Conservation (phyloP, 192 early-diverging fungal genomes). For the Linnemannia hyalina region DNA sequence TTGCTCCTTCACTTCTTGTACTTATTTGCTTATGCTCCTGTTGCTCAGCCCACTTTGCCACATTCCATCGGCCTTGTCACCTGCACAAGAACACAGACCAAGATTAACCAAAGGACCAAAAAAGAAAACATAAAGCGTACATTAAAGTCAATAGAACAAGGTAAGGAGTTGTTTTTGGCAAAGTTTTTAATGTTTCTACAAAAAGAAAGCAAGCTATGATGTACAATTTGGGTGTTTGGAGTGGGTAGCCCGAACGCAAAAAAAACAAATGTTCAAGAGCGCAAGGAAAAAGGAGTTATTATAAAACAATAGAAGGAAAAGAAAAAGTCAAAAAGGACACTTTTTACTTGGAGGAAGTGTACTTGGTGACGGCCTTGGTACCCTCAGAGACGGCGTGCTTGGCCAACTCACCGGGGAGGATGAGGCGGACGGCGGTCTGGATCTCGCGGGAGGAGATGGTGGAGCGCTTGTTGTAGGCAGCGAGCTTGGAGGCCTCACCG, state of each 20-base stretch:
- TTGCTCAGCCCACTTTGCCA: too few species aligned
- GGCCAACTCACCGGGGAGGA: conserved; percentile 91
- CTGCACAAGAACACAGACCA: too few species aligned
- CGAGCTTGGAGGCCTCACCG: conserved; percentile 85
- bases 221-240: conserved; percentile 42
- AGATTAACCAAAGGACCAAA: not conserved
- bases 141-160: not conserved
- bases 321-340: conserved; percentile 1
- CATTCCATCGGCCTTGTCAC: too few species aligned
- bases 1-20: too few species aligned
- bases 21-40: too few species aligned
- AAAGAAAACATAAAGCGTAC: not conserved
- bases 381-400: conserved; percentile 98
- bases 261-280: conserved; percentile 10
- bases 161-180: not conserved
- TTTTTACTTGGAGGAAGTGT: conserved; percentile 83
- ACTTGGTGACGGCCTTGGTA: conserved; percentile 98
- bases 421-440: conserved; percentile 79
- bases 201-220: conserved; percentile 55
- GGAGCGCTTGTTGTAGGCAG: conserved; percentile 95
- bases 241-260: not conserved
- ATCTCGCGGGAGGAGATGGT: conserved; percentile 98
- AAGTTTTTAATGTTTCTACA: conserved; percentile 56
- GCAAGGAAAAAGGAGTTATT: conserved; percentile 30
- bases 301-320: conserved; percentile 33